These are phyloP conservation scores for Paxillus ammoniavirescens DNA, from an alignment of 768 basidiomycete genomes.

Conservation along the genomic window DNA sequence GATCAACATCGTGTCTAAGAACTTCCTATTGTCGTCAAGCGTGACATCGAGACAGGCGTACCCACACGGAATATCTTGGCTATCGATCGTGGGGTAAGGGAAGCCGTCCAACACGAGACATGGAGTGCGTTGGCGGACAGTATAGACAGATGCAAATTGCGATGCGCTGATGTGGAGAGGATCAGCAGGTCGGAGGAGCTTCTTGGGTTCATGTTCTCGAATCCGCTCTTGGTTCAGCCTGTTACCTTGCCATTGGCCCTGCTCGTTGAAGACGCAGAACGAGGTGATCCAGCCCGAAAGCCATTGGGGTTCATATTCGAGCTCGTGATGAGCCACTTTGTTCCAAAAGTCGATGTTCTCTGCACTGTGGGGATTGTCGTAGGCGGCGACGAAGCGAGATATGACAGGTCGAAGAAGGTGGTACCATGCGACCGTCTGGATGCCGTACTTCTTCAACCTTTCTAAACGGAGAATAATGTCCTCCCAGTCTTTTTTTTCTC, in stretches of 20 bases:
- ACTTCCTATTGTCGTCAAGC: conserved; percentile 25
- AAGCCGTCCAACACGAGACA: conserved; percentile 26
- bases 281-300: conserved; percentile 42
- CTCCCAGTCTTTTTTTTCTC: conserved; percentile 39
- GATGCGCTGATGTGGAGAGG: conserved; percentile 23
- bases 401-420: conserved; percentile 41
- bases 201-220: conserved; percentile 29
- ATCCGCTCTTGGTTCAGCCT: conserved; percentile 28
- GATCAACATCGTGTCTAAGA: conserved; percentile 26
- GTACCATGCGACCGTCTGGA: conserved; percentile 37
- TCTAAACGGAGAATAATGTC: conserved; percentile 36
- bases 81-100: conserved; percentile 29
- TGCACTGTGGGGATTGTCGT: conserved; percentile 28
- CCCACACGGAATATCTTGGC: conserved; percentile 28
- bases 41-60: conserved; percentile 28
- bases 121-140: conserved; percentile 17
- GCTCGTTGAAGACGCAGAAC: conserved; percentile 34
- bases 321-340: conserved; percentile 28
- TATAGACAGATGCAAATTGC: conserved; percentile 28
- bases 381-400: conserved; percentile 35
- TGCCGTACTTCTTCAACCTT: conserved; percentile 37
- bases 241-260: conserved; percentile 33
- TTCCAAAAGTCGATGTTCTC: conserved; percentile 40
- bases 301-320: conserved; percentile 28
- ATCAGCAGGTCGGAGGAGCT: conserved; percentile 29